phyloP scores from a whole-genome alignment of 164 flowering plant species.

The Annona squamosa region DNA sequence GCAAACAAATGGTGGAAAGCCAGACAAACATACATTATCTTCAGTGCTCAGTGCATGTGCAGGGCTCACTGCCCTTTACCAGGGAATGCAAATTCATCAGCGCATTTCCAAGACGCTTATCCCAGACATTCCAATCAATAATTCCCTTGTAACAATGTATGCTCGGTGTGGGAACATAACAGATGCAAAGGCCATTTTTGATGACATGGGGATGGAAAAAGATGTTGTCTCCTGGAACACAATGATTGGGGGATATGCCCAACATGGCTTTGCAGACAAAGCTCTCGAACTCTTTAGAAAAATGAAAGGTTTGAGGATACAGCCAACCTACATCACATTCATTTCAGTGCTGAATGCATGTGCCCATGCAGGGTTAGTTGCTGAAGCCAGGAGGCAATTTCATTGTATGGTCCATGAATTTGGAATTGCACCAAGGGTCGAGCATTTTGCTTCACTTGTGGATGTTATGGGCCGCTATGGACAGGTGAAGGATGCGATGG shows the following conservation, averaged over 20 bases:
- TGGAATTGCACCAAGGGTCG: conserved; percentile 14
- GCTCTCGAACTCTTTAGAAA: conserved; percentile 11
- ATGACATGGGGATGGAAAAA: conserved; percentile 6
- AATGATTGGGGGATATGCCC: conserved; percentile 18
- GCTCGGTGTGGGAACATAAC: conserved; percentile 16
- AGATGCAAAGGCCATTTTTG: conserved; percentile 11
- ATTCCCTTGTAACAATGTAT: conserved; percentile 17
- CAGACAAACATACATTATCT: conserved; percentile 17
- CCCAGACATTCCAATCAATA: conserved; percentile 13
- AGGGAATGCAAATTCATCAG: conserved; percentile 19
- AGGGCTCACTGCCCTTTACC: conserved; percentile 9
- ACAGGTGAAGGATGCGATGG: conserved; percentile 8
- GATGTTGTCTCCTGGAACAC: conserved; percentile 20
- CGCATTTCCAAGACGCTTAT: conserved; percentile 6
- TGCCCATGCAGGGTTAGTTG: conserved; percentile 17
- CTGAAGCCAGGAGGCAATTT: conserved; percentile 11
- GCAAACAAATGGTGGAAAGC: conserved; percentile 11
- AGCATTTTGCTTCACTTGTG: conserved; percentile 18
- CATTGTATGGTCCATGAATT: conserved; percentile 14
- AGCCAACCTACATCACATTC: conserved; percentile 15
- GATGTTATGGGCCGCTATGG: conserved; percentile 15
- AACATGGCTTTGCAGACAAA: conserved; percentile 14
- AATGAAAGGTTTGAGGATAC: conserved; percentile 14
- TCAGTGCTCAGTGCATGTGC: conserved; percentile 16
- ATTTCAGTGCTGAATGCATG: conserved; percentile 17